Evolutionary conservation across 306 rosid genomes (phyloP).

Genomic region (Crataegus laevigata): DNA sequence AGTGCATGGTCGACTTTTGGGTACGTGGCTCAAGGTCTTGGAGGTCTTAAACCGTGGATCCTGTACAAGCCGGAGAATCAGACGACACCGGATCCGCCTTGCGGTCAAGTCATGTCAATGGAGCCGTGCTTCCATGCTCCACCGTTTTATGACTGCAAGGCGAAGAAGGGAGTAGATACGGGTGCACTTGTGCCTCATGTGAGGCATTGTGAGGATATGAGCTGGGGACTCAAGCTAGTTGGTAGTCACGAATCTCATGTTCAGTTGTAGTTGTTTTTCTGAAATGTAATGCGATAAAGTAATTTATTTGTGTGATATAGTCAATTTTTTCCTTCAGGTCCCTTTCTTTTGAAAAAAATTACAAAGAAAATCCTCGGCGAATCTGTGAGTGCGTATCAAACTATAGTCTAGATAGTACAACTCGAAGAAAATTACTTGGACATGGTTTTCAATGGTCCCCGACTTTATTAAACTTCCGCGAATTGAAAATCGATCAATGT

Average conservation of each 20-base stretch:
- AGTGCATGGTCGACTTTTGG: conserved; percentile 85
- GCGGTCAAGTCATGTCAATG: conserved; percentile 57
- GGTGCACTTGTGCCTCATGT: conserved; percentile 50
- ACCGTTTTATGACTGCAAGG: conserved; percentile 77
- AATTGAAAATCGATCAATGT: background rate
- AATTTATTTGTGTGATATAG: background rate
- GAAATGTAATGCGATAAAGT: background rate
- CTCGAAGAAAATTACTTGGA: background rate
- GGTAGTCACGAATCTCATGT: conserved; percentile 1
- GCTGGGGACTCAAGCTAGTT: conserved; percentile 22
- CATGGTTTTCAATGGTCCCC: background rate
- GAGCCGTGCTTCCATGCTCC: conserved; percentile 89
- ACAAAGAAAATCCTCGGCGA: background rate
- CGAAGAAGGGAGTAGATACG: conserved; percentile 59
- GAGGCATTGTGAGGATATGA: conserved; percentile 62
- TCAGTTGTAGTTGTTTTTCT: conserved; percentile 8
- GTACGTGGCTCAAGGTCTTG: conserved; percentile 78
- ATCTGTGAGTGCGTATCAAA: background rate
- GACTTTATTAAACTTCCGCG: background rate
- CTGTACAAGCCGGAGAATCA: conserved; percentile 59
- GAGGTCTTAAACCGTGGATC: conserved; percentile 73
- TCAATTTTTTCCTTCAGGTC: background rate
- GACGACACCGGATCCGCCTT: conserved; percentile 49
- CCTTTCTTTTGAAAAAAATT: background rate
- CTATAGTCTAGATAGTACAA: background rate